Evolutionary conservation across 2,329 filamentous ascomycete species (phyloP), one percentile per base, ranked within the genome.

Genomic region (Fusarium pseudonygamai): DNA sequence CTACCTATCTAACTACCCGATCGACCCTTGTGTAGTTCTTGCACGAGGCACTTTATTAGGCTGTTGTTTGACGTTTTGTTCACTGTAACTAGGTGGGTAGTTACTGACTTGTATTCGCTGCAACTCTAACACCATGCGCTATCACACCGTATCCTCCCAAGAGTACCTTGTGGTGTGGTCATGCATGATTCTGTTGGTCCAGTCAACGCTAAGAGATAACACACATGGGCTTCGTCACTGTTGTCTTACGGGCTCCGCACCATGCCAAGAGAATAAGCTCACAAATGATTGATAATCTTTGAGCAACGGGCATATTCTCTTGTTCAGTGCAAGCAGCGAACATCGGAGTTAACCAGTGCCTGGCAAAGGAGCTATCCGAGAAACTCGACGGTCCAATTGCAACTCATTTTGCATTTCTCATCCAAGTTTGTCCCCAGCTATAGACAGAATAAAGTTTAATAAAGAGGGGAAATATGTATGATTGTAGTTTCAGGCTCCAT

Each of bases 191-290:
- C 28, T 43, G 36, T 53, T 47, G 50, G 62, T 43, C 67, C 65
- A 69, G 65, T 69, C 58, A 69, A 58, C 39, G 30, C 32, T 63
- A 32, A 58, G 16, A 42, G 60, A 70, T 65, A 65, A 60, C 32
- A 65, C 67, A 70, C 67, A 70, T 69, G 66, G 60, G 34, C 39
- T 37, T 43, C 28, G 59, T 36, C n/a, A 40, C 22, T 30, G 18
- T 64, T 56, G 37, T 42, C 34, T 52, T n/a, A 61, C 24, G 15
- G 26, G 62, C 14, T 69, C 40, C 22, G 39, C 20, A 16, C 18
- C 15, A 22, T 64, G 66, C 65, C 49, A 69, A 69, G 65, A 69
- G 30, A 28, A 39, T n/a, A 36, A 64, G 37, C 30, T 56, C 47
- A 28, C 64, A 50, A 68, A 55, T 63, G 56, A 47, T 30, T 37